These are phyloP conservation scores for Henckelia pumila DNA, from an alignment of 257 asterid species.

Conservation along the genomic window DNA sequence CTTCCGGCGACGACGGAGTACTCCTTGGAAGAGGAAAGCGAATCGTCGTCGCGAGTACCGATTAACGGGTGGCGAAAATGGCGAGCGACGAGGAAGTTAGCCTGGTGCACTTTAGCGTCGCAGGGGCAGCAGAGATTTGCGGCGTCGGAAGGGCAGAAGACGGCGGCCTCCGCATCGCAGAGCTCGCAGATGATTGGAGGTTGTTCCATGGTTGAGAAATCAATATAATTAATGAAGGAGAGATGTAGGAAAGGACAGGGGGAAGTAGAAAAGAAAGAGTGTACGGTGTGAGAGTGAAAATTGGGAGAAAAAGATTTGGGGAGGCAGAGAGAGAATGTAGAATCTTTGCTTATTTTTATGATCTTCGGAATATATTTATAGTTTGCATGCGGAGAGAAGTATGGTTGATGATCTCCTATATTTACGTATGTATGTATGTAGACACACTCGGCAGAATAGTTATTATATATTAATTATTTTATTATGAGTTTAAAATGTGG, in stretches of 20 bases:
- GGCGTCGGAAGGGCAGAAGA: constrained; percentile 54
- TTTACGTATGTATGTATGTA: too few species aligned
- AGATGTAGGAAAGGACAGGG: too few species aligned
- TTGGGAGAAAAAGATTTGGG: constrained; percentile 14
- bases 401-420: too few species aligned
- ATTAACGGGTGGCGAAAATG: constrained; percentile 39
- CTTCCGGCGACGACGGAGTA: constrained; percentile 1
- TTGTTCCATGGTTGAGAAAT: constrained; percentile 18
- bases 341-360: too few species aligned
- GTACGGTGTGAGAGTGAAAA: constrained; percentile 18
- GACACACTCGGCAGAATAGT: too few species aligned
- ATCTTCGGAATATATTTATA: too few species aligned
- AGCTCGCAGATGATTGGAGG: constrained; percentile 57
- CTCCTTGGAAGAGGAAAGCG: constrained; percentile 29
- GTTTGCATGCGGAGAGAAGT: too few species aligned
- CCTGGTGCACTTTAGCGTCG: constrained; percentile 53
- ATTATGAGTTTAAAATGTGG: too few species aligned
- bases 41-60: constrained; percentile 11
- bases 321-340: too few species aligned
- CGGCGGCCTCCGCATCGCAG: constrained; percentile 40
- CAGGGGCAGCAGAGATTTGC: constrained; percentile 59
- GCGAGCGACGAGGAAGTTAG: constrained; percentile 66
- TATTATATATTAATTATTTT: too few species aligned
- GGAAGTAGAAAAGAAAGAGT: neutral
- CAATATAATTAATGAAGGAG: too few species aligned